phyloP scores from a whole-genome alignment of 257 asterid genomes.

The Scutellaria galericulata region DNA sequence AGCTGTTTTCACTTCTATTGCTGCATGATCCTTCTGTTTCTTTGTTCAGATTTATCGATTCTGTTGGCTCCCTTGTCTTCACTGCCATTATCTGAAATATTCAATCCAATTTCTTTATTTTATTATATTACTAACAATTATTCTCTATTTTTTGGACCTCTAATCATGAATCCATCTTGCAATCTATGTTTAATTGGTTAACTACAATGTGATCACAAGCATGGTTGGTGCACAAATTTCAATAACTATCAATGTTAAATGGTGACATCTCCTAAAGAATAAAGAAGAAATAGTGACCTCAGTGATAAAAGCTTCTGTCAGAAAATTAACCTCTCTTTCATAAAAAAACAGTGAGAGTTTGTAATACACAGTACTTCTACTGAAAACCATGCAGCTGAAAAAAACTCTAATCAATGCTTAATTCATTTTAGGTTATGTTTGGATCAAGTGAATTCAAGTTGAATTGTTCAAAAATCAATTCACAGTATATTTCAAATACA shows the following conservation, averaged over 20 bases:
- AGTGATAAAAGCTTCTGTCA: slow-evolving; percentile 4
- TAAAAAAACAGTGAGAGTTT: no score
- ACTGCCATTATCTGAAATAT: slow-evolving; percentile 76
- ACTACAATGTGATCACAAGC: no score
- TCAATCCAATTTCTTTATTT: not conserved
- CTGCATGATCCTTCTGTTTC: slow-evolving; percentile 96
- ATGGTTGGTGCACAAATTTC: no score
- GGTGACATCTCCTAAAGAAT: not conserved
- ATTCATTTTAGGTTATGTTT: not conserved
- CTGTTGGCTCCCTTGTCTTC: slow-evolving; percentile 89
- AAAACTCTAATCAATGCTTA: no score
- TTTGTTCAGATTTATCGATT: slow-evolving; percentile 90
- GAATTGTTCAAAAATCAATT: no score
- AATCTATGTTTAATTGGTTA: no score
- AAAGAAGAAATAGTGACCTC: no score
- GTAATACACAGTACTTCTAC: not conserved
- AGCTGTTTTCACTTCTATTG: slow-evolving; percentile 91
- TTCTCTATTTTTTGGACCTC: not conserved
- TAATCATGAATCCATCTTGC: no score
- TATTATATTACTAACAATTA: not conserved
- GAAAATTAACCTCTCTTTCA: not conserved
- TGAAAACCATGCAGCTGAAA: slow-evolving; percentile 33
- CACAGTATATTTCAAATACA: no score
- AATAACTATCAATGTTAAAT: not conserved
- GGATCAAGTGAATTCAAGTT: no score